Evolutionary conservation across 2,329 filamentous ascomycete species (phyloP).

Genomic region (Diplodia seriata): DNA sequence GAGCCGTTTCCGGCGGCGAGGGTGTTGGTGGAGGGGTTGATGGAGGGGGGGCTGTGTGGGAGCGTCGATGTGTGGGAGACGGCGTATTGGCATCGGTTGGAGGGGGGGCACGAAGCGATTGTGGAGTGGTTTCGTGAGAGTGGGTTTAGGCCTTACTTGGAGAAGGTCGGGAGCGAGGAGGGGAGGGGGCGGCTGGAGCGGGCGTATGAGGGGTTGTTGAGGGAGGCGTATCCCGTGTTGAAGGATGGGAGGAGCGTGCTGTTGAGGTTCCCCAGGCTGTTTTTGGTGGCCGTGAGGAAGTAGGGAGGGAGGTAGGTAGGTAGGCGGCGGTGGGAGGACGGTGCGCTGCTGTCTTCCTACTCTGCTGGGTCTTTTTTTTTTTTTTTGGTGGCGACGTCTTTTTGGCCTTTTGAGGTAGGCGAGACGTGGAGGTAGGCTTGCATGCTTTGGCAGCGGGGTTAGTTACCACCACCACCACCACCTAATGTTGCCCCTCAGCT

Average conservation of each 20-base stretch:
- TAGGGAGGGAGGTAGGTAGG: not conserved
- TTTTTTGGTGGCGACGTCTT: too few species aligned
- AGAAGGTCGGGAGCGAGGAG: slow-evolving; percentile 53
- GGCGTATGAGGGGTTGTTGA: slow-evolving; percentile 57
- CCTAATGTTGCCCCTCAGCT: too few species aligned
- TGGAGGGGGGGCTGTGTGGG: slow-evolving; percentile 52
- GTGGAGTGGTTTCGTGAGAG: slow-evolving; percentile 68
- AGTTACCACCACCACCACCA: too few species aligned
- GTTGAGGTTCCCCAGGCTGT: slow-evolving; percentile 63
- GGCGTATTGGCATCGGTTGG: slow-evolving; percentile 60
- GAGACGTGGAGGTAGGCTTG: too few species aligned
- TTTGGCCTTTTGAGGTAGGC: too few species aligned
- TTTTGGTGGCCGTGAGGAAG: slow-evolving; percentile 53
- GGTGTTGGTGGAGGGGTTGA: slow-evolving; percentile 53
- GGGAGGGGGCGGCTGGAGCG: slow-evolving; percentile 53
- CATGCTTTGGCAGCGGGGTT: too few species aligned
- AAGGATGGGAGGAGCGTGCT: slow-evolving; percentile 62
- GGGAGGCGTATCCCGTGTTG: slow-evolving; percentile 53
- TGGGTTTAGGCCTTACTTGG: slow-evolving; percentile 62
- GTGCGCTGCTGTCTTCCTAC: too few species aligned
- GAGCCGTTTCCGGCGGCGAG: not conserved
- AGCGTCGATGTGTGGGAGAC: slow-evolving; percentile 63
- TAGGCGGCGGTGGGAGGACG: too few species aligned
- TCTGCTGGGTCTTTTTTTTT: too few species aligned
- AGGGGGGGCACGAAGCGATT: slow-evolving; percentile 54